Evolutionary conservation across 257 asterid genomes (phyloP), one percentile per base, ranked within the genome.

Genomic region (Solanum pinnatisectum): DNA sequence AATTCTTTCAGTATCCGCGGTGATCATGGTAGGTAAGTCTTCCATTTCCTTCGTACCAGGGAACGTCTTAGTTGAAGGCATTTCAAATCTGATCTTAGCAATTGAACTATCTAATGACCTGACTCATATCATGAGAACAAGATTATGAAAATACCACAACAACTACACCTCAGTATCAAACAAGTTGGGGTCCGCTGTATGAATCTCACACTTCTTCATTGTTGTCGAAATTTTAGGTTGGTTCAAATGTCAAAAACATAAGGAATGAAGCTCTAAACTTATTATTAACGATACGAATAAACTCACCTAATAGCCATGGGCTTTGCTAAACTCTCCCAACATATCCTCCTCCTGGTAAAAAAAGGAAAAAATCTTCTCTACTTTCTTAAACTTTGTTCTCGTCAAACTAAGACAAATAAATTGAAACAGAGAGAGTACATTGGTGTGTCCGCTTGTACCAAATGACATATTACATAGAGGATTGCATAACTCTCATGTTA

Each of bases 231-330:
- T 18, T 12, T 65, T 36, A 3, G 79, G 33, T 72, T 72, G 10
- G 39, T 44, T 63, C 25, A 67, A 49, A 33, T 49, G 27, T 32
- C 4, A 59, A 52, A 49, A 81, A 40, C 84, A 8, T 22, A 52
- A 70, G 67, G 67, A 77, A 37, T 37, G 83, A 65, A 84, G 27
- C 49, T 60, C 11, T 18, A 72, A 77, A 40, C 22, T 79, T 63
- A 13, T n/a, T 30, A 76, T 39, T 87, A 0, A 78, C 25, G 2
- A 56, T 81, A 78, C 30, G 49, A 30, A 14, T 44, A 44, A 46
- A 92, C 96, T 93, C 90, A 94, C 98, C 92, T 88, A 44, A 93
- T 92, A 46, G 95, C 94, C 93, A 77, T 93, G 91, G 10, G 94
- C 91, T 89, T 91, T 92, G 90, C 89, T 94, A 89, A 93, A 91